These are phyloP conservation scores for Pichia inconspicua DNA, from an alignment of 1,139 yeast species.

Conservation along the genomic window DNA sequence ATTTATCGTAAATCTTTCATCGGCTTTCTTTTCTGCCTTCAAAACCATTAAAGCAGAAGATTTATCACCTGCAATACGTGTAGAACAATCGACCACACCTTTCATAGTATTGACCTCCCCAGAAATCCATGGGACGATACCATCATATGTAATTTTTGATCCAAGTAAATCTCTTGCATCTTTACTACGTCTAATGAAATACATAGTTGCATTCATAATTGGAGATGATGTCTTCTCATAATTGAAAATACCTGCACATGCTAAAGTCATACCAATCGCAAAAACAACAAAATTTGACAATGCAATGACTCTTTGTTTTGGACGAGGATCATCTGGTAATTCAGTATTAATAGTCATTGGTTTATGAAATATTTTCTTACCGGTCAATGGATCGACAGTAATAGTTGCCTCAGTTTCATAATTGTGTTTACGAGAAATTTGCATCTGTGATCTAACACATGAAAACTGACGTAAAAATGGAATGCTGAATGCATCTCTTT, in stretches of 20 bases:
- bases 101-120: slow-evolving; percentile 80
- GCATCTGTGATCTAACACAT: background rate
- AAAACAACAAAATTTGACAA: slow-evolving; percentile 46
- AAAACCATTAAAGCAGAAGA: slow-evolving; percentile 44
- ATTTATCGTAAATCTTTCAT: slow-evolving; percentile 51
- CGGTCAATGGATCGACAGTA: slow-evolving; percentile 19
- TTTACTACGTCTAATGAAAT: slow-evolving; percentile 74
- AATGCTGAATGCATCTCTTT: background rate
- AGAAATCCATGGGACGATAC: slow-evolving; percentile 79
- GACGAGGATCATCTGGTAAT: slow-evolving; percentile 57
- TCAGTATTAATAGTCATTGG: slow-evolving; percentile 58
- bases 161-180: slow-evolving; percentile 63
- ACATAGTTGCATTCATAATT: slow-evolving; percentile 77
- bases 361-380: slow-evolving; percentile 21
- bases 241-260: slow-evolving; percentile 72
- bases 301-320: slow-evolving; percentile 34
- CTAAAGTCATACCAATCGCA: slow-evolving; percentile 53
- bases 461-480: slow-evolving; percentile 4
- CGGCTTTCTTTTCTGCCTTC: slow-evolving; percentile 51
- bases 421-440: slow-evolving; percentile 8
- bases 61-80: slow-evolving; percentile 60
- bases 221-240: slow-evolving; percentile 90
- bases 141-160: slow-evolving; percentile 59
- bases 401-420: slow-evolving; percentile 15
- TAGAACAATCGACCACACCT: slow-evolving; percentile 69